A percentile compares a stretch with the other conserved stretches of the same genome.
Evolutionary conservation across 768 basidiomycete genomes (phyloP).

Genomic region (Serendipita sp.): DNA sequence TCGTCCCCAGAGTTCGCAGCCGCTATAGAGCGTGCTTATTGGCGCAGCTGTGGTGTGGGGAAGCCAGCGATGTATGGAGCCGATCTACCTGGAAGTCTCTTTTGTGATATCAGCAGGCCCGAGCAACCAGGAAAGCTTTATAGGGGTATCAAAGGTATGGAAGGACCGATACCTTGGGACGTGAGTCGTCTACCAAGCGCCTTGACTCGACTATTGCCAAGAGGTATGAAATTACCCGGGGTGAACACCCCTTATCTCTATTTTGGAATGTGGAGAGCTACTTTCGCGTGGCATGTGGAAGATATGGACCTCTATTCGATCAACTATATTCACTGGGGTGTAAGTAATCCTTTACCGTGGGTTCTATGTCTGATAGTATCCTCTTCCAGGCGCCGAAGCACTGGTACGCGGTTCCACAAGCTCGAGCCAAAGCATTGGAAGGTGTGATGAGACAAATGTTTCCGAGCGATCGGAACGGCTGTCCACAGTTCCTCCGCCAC

Average conservation of each 20-base stretch:
- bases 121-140: constrained; percentile 22
- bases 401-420: constrained; percentile 95
- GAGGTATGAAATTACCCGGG: constrained; percentile 61
- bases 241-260: constrained; percentile 97
- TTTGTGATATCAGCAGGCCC: not conserved
- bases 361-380: not conserved
- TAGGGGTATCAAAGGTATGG: constrained; percentile 27
- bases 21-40: constrained; percentile 75
- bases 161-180: constrained; percentile 76
- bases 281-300: constrained; percentile 98
- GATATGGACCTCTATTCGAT: constrained; percentile 99
- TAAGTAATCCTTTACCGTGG: constrained; percentile 43
- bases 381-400: constrained; percentile 20
- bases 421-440: constrained; percentile 66
- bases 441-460: constrained; percentile 84
- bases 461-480: constrained; percentile 67
- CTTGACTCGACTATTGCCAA: constrained; percentile 60
- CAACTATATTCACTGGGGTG: constrained; percentile 97
- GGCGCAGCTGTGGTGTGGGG: constrained; percentile 80
- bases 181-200: constrained; percentile 83
- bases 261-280: constrained; percentile 99
- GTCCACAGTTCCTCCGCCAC: constrained; percentile 89
- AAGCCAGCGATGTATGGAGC: constrained; percentile 97
- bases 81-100: constrained; percentile 65
- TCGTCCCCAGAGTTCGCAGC: constrained; percentile 70